phyloP scores from a whole-genome alignment of 177 flowering plant genomes.

The Tripterygium wilfordii region DNA sequence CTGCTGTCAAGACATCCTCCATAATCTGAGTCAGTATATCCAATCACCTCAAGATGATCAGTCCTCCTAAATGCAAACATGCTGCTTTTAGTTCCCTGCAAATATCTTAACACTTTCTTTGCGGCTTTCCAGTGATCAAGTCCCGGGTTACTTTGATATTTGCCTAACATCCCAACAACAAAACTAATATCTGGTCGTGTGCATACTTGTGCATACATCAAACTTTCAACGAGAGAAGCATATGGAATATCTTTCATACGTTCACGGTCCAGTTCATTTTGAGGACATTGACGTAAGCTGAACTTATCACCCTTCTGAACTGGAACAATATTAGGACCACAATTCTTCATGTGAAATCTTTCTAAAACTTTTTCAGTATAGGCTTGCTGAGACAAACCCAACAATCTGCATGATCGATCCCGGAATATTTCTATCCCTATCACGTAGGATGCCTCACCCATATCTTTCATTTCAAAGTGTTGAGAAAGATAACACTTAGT shows the following conservation, averaged over 20 bases:
- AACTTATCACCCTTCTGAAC: neutral
- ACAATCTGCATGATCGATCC: neutral
- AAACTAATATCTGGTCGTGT: slow-evolving; percentile 7
- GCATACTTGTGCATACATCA: slow-evolving; percentile 11
- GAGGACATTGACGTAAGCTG: neutral
- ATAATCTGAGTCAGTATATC: slow-evolving; percentile 11
- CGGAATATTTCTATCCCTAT: slow-evolving; percentile 1
- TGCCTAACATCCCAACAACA: slow-evolving; percentile 3
- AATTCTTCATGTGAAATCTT: neutral
- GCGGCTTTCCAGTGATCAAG: slow-evolving; percentile 14
- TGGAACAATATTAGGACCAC: neutral
- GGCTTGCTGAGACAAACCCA: slow-evolving; percentile 2
- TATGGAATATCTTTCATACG: neutral
- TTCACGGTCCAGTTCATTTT: neutral
- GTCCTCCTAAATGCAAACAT: slow-evolving; percentile 11
- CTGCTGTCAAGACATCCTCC: slow-evolving; percentile 1
- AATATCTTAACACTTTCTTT: slow-evolving; percentile 6
- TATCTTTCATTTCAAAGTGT: slow-evolving; percentile 9
- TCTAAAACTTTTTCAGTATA: neutral
- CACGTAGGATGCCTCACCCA: slow-evolving; percentile 4
- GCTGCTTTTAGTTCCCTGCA: slow-evolving; percentile 9
- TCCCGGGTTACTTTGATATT: slow-evolving; percentile 9
- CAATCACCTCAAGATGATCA: slow-evolving; percentile 6
- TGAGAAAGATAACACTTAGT: slow-evolving; percentile 1
- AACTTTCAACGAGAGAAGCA: neutral